Percentiles rank a stretch among this genome's conserved stretches.
Conservation (phyloP, 208 protist genomes). For the Acanthamoeba royreba region DNA sequence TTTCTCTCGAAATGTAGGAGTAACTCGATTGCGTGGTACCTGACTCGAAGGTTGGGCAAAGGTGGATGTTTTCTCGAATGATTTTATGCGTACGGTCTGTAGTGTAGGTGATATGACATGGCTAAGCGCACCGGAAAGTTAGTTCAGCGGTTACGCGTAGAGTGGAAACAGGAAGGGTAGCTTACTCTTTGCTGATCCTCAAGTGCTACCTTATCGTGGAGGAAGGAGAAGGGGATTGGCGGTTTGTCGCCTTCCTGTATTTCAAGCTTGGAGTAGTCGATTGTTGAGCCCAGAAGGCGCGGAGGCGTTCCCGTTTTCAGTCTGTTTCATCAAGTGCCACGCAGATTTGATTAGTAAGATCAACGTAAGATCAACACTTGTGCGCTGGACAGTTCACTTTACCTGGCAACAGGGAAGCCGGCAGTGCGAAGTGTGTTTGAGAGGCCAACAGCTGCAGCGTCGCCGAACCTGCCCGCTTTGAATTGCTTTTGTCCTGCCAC, state of each 20-base stretch:
- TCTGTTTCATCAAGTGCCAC: neutral
- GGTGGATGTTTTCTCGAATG: constrained; percentile 63
- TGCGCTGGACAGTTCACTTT: neutral
- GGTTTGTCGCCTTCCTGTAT: constrained; percentile 71
- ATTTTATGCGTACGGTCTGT: constrained; percentile 71
- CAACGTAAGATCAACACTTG: neutral
- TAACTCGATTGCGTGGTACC: neutral
- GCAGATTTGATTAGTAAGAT: neutral
- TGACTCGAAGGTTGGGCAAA: constrained; percentile 36
- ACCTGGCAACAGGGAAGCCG: neutral
- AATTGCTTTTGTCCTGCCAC: neutral
- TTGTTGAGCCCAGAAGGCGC: constrained; percentile 73
- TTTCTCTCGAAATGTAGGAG: too few species aligned
- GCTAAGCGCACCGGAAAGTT: neutral
- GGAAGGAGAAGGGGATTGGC: constrained; percentile 80
- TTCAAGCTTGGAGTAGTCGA: constrained; percentile 70
- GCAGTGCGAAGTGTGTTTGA: constrained; percentile 58
- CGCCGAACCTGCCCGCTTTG: constrained; percentile 70
- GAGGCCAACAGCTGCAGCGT: constrained; percentile 70
- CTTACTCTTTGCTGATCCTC: neutral
- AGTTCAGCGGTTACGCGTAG: neutral
- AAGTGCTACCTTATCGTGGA: constrained; percentile 51
- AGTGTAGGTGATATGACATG: constrained; percentile 77
- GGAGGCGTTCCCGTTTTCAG: constrained; percentile 85
- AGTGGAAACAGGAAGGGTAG: neutral